Percentiles rank a stretch among this genome's conserved stretches.
Conservation (phyloP, 768 basidiomycete genomes). For the Hortiboletus campestris region DNA sequence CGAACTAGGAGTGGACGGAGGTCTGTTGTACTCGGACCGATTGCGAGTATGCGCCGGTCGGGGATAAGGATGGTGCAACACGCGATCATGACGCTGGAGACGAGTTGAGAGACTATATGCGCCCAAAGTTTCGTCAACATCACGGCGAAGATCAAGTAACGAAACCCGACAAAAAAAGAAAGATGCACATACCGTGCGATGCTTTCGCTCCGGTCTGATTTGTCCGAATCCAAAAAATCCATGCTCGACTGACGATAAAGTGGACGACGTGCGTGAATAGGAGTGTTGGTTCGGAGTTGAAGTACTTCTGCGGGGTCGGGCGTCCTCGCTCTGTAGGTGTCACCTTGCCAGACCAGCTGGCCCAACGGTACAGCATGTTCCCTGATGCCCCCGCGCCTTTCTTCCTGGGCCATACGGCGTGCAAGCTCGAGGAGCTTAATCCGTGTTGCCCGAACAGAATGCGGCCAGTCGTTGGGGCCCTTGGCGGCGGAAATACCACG, state of each 20-base stretch:
- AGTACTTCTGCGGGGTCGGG: conserved; percentile 40
- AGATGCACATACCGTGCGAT: conserved; percentile 58
- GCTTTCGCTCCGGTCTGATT: conserved; percentile 43
- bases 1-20: conserved; percentile 60
- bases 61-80: conserved; percentile 62
- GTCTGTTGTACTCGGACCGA: conserved; percentile 21
- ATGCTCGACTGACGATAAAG: conserved; percentile 83
- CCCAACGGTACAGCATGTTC: conserved; percentile 41
- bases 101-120: conserved; percentile 59
- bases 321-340: conserved; percentile 13
- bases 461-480: conserved; percentile 77
- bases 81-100: conserved; percentile 62
- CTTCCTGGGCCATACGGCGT: conserved; percentile 60
- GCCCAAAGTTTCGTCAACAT: conserved; percentile 6
- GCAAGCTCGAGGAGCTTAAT: conserved; percentile 78
- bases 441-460: conserved; percentile 78
- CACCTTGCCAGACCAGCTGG: conserved; percentile 7
- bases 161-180: conserved; percentile 2
- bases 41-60: conserved; percentile 32
- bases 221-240: conserved; percentile 69
- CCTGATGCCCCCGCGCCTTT: conserved; percentile 39
- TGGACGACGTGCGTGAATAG: conserved; percentile 45
- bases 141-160: not conserved
- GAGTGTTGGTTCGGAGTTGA: conserved; percentile 50
- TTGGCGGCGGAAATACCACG: conserved; percentile 74